Evolutionary conservation across 352 stramenopile genomes (phyloP).

Genomic region (Elongisporangium anandrum): DNA sequence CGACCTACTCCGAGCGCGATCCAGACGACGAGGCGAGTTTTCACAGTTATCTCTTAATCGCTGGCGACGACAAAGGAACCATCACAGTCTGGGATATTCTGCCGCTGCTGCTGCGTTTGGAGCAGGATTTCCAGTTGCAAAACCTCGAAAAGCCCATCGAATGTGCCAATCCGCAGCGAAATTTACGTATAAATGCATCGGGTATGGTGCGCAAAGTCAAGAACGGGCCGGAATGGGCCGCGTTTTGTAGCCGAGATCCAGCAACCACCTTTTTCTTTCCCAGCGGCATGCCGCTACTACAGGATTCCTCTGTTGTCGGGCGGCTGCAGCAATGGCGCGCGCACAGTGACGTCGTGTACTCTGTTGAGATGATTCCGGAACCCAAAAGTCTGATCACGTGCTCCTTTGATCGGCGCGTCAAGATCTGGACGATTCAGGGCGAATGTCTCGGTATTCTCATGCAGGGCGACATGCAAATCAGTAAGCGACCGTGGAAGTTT

Average conservation of each 20-base stretch:
- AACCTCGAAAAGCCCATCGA: slow-evolving; percentile 48
- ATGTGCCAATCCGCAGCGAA: slow-evolving; percentile 68
- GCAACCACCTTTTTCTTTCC: slow-evolving; percentile 58
- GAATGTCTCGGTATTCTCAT: slow-evolving; percentile 72
- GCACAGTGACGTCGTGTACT: slow-evolving; percentile 75
- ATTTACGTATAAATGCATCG: slow-evolving; percentile 63
- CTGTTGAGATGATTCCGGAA: slow-evolving; percentile 65
- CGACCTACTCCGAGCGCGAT: slow-evolving; percentile 8
- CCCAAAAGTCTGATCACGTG: slow-evolving; percentile 66
- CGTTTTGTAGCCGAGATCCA: slow-evolving; percentile 46
- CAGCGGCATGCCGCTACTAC: slow-evolving; percentile 41
- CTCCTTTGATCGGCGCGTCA: slow-evolving; percentile 74
- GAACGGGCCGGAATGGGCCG: slow-evolving; percentile 58
- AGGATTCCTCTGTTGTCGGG: slow-evolving; percentile 15
- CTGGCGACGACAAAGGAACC: slow-evolving; percentile 75
- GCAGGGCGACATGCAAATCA: slow-evolving; percentile 57
- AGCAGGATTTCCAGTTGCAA: slow-evolving; percentile 37
- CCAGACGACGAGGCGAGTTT: slow-evolving; percentile 18
- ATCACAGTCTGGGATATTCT: slow-evolving; percentile 71
- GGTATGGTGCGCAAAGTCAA: slow-evolving; percentile 66
- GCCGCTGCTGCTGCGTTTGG: slow-evolving; percentile 51
- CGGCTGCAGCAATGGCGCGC: slow-evolving; percentile 60
- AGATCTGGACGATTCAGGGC: slow-evolving; percentile 62
- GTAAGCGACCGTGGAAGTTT: slow-evolving; percentile 56
- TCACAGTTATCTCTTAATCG: slow-evolving; percentile 48